phyloP scores from a whole-genome alignment of 192 early-diverging fungal species.

The Anaeromyces robustus region DNA sequence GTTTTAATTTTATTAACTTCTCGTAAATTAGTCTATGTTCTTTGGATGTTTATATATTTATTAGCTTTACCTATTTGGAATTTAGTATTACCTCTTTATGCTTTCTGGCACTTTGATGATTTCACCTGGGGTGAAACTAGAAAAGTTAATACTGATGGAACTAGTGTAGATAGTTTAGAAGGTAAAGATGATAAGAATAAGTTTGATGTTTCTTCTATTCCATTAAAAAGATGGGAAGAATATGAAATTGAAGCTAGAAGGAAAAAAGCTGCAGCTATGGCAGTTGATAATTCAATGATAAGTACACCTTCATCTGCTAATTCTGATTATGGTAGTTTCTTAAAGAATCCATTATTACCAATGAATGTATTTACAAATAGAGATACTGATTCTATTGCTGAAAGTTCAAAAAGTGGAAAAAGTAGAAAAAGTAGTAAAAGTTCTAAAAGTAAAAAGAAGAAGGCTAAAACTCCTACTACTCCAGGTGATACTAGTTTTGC shows the following conservation, averaged over 20 bases:
- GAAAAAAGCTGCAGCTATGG: neutral
- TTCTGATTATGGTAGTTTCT: too few species aligned
- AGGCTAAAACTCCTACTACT: neutral
- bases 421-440: neutral
- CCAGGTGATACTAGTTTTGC: neutral
- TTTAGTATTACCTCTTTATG: constrained; percentile 76
- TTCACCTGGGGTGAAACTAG: constrained; percentile 95
- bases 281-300: too few species aligned
- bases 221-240: constrained; percentile 23
- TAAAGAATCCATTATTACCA: neutral
- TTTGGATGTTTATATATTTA: constrained; percentile 8
- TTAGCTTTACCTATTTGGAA: constrained; percentile 77
- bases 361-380: neutral
- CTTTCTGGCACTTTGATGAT: constrained; percentile 99
- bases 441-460: neutral
- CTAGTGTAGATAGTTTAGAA: constrained; percentile 40
- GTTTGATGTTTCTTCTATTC: constrained; percentile 18
- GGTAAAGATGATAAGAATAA: constrained; percentile 12
- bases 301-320: too few species aligned
- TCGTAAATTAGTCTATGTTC: constrained; percentile 59
- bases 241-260: constrained; percentile 9
- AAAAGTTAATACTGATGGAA: constrained; percentile 67
- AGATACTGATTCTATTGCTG: neutral
- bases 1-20: constrained; percentile 68
- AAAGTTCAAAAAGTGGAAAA: neutral